These are phyloP conservation scores for Lactifluus volemus DNA, from an alignment of 768 basidiomycete genomes.

Conservation along the genomic window DNA sequence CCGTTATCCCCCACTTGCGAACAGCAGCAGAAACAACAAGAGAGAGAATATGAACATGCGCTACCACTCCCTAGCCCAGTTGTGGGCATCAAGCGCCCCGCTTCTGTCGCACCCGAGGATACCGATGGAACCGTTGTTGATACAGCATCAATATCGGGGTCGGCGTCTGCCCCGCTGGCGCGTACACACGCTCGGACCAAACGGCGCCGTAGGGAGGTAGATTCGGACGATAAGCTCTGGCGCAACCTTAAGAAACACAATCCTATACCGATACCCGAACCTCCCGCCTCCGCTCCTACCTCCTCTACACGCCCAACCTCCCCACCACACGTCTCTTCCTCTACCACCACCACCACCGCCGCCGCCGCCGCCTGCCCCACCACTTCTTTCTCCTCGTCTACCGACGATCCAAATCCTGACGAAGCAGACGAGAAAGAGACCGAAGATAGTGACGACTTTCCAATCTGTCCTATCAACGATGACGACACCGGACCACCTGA, in stretches of 20 bases:
- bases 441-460: not conserved
- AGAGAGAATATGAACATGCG: not conserved
- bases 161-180: not conserved
- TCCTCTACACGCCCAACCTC: not conserved
- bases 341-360: not conserved
- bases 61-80: not conserved
- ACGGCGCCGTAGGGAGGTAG: constrained; percentile 7
- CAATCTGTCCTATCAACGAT: not conserved
- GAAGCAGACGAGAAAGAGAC: not conserved
- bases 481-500: too few relatives aligned
- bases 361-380: too few relatives aligned
- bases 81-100: not conserved
- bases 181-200: not conserved
- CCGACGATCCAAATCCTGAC: not conserved
- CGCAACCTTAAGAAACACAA: constrained; percentile 1
- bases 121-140: not conserved
- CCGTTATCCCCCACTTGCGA: constrained; percentile 8
- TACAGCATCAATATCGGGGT: not conserved
- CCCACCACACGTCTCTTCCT: not conserved
- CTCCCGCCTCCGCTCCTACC: not conserved
- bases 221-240: constrained; percentile 1
- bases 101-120: not conserved
- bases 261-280: not conserved
- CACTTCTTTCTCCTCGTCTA: not conserved
- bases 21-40: not conserved